These are phyloP conservation scores for Ramaria sp. DNA, from an alignment of 768 basidiomycete genomes.

Conservation along the genomic window DNA sequence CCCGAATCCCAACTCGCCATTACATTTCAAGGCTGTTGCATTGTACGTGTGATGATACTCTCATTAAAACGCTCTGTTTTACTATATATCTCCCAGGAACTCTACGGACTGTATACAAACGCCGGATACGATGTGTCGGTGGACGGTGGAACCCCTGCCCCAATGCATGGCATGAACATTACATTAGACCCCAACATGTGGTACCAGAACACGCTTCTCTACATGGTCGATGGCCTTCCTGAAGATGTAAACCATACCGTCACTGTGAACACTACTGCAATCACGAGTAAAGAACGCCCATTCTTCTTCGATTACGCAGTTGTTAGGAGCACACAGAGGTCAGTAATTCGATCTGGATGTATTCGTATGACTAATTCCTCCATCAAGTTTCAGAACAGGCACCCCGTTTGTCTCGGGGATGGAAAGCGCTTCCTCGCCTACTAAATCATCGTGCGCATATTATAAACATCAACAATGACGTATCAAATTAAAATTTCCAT, in stretches of 20 bases:
- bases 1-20: not conserved
- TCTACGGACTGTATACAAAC: conserved; percentile 22
- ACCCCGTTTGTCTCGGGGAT: too few species aligned
- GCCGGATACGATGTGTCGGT: conserved; percentile 22
- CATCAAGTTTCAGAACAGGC: too few species aligned
- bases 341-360: not conserved
- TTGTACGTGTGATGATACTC: conserved; percentile 17
- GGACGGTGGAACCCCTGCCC: conserved; percentile 14
- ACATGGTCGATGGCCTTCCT: not conserved
- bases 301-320: conserved; percentile 3
- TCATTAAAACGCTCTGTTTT: conserved; percentile 17
- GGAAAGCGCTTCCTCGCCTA: too few species aligned
- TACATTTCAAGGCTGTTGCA: conserved; percentile 8
- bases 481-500: not conserved
- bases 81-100: conserved; percentile 20
- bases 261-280: not conserved
- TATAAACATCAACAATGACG: too few species aligned
- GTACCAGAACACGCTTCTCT: conserved; percentile 4
- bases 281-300: not conserved
- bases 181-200: not conserved
- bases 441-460: not conserved
- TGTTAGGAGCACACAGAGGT: conserved; percentile 1
- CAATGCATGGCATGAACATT: not conserved
- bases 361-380: not conserved
- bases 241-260: not conserved